Conservation (phyloP, 1,284 basidiomycete genomes). For the Somion occarium region DNA sequence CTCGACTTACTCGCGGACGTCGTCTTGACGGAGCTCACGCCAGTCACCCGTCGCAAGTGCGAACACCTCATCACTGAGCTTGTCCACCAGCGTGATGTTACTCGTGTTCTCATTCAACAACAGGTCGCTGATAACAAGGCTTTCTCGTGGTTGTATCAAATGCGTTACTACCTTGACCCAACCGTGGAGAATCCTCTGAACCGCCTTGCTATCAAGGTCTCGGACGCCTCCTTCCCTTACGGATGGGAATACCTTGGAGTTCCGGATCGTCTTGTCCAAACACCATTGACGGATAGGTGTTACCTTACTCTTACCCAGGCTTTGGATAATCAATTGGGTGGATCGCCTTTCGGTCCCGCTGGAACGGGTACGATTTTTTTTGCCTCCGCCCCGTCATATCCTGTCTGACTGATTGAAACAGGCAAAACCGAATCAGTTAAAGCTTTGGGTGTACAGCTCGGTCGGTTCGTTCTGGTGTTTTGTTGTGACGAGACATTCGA, state of each 20-base stretch:
- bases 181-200: constrained; percentile 72
- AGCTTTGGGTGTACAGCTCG: constrained; percentile 95
- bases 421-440: constrained; percentile 99
- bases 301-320: constrained; percentile 98
- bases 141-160: constrained; percentile 96
- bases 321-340: constrained; percentile 90
- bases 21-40: constrained; percentile 84
- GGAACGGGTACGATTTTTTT: constrained; percentile 82
- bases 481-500: constrained; percentile 99
- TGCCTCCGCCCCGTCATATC: neutral
- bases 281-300: constrained; percentile 95
- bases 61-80: constrained; percentile 99
- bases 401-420: constrained; percentile 23
- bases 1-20: constrained; percentile 95
- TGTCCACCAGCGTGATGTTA: constrained; percentile 96
- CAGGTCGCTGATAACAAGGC: constrained; percentile 61
- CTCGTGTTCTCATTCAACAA: constrained; percentile 73
- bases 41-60: constrained; percentile 92
- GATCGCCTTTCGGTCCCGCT: constrained; percentile 96
- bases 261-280: constrained; percentile 95
- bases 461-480: constrained; percentile 97
- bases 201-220: constrained; percentile 78
- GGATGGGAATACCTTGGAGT: constrained; percentile 99
- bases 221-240: constrained; percentile 93
- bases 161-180: constrained; percentile 94